Percentiles rank a stretch among this genome's conserved stretches.
Conservation (phyloP, 2,329 filamentous ascomycete genomes). For the Paecilomyces dactylethromorphus region DNA sequence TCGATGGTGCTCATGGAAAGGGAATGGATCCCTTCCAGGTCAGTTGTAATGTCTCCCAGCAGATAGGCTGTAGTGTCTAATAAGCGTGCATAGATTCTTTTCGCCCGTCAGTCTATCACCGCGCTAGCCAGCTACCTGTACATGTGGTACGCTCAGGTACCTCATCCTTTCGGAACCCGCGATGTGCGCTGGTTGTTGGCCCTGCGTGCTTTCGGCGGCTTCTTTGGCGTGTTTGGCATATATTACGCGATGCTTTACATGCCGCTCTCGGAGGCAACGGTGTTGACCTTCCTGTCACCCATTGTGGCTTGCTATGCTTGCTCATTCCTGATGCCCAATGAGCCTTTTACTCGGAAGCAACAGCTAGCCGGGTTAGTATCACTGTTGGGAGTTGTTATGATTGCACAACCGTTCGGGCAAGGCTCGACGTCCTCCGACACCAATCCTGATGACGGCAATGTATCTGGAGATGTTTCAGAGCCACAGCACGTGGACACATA, state of each 20-base stretch:
- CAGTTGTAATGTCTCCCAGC: conserved; percentile 5
- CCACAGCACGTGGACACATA: conserved; percentile 44
- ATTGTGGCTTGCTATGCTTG: conserved; percentile 74
- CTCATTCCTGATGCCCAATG: conserved; percentile 61
- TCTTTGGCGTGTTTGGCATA: conserved; percentile 74
- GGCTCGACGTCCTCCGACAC: conserved; percentile 5
- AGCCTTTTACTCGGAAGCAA: conserved; percentile 72
- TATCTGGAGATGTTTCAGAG: conserved; percentile 10
- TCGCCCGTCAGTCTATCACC: conserved; percentile 72
- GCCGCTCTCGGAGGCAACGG: conserved; percentile 78
- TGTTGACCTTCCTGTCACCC: conserved; percentile 81
- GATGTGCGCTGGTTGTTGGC: conserved; percentile 63
- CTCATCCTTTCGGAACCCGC: conserved; percentile 61
- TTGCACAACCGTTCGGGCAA: conserved; percentile 59
- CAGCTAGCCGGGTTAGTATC: conserved; percentile 70
- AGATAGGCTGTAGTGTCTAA: not conserved
- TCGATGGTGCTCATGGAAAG: conserved; percentile 57
- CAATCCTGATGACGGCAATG: not conserved
- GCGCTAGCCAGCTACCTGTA: conserved; percentile 60
- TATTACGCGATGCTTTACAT: conserved; percentile 72
- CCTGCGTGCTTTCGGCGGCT: conserved; percentile 62
- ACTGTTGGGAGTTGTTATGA: conserved; percentile 72
- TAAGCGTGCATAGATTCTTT: conserved; percentile 53
- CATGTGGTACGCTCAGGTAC: conserved; percentile 64
- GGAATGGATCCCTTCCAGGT: conserved; percentile 74